phyloP scores from a whole-genome alignment of 805 yeast species.

The Schwanniomyces sp. region DNA sequence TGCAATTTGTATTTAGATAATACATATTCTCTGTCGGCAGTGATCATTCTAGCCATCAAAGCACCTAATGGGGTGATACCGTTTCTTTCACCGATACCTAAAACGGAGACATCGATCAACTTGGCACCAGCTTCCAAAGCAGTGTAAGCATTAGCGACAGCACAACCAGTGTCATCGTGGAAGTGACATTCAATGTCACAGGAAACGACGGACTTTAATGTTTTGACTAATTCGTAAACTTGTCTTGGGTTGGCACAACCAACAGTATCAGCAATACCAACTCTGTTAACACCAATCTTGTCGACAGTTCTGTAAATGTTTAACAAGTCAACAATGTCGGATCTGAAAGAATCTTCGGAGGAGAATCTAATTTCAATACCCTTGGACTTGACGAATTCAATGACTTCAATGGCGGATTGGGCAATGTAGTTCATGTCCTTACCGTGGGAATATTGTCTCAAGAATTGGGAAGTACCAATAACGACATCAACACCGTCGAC shows the following conservation, averaged over 20 bases:
- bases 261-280: constrained; percentile 64
- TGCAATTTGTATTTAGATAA: constrained; percentile 56
- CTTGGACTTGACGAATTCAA: constrained; percentile 59
- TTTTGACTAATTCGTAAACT: constrained; percentile 58
- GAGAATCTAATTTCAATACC: constrained; percentile 60
- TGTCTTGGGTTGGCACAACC: constrained; percentile 67
- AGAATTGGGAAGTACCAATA: constrained; percentile 58
- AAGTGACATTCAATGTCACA: constrained; percentile 64
- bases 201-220: constrained; percentile 54
- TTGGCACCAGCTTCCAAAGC: constrained; percentile 65
- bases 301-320: constrained; percentile 61
- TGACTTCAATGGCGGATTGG: constrained; percentile 56
- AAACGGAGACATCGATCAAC: constrained; percentile 56
- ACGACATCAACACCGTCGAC: constrained; percentile 64
- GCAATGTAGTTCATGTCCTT: constrained; percentile 62
- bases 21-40: constrained; percentile 59
- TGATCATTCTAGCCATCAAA: constrained; percentile 63
- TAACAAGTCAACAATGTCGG: constrained; percentile 58
- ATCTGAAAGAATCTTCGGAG: constrained; percentile 61
- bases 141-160: constrained; percentile 62
- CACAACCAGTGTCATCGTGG: constrained; percentile 66
- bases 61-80: constrained; percentile 65
- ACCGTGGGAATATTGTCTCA: constrained; percentile 59
- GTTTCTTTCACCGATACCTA: constrained; percentile 65
- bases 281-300: constrained; percentile 61